These are phyloP conservation scores for Stylosanthes scabra DNA, from an alignment of 331 rosid genomes.

Conservation along the genomic window DNA sequence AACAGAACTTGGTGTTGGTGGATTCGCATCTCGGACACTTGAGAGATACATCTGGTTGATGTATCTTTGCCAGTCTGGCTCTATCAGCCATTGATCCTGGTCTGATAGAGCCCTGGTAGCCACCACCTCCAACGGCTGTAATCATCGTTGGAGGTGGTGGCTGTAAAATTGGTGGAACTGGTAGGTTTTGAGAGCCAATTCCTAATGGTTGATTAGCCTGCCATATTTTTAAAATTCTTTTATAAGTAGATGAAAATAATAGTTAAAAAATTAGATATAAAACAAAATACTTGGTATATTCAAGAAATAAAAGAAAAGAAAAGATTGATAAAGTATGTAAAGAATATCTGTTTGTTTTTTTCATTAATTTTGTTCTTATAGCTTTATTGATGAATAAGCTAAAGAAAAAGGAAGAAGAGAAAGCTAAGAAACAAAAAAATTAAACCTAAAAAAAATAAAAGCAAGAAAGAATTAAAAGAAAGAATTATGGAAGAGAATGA, in stretches of 20 bases:
- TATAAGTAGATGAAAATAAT: constrained; percentile 1
- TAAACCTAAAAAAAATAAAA: not conserved
- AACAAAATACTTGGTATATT: constrained; percentile 66
- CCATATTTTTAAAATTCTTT: constrained; percentile 23
- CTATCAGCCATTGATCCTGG: constrained; percentile 84
- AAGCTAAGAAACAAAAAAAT: not conserved
- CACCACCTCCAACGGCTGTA: constrained; percentile 12
- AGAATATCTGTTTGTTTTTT: constrained; percentile 48
- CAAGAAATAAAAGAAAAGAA: constrained; percentile 50
- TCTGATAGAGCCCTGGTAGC: constrained; percentile 49
- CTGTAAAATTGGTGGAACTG: constrained; percentile 34
- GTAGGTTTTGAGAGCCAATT: constrained; percentile 44
- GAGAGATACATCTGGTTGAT: constrained; percentile 60
- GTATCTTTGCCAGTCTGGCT: constrained; percentile 74
- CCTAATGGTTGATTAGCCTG: constrained; percentile 49
- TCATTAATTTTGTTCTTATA: constrained; percentile 30
- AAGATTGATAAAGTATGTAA: constrained; percentile 48
- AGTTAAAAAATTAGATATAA: not conserved
- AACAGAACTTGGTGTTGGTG: constrained; percentile 86
- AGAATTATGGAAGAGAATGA: constrained; percentile 4
- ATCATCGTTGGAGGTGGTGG: constrained; percentile 25
- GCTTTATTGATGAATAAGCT: constrained; percentile 70
- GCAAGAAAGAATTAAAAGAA: constrained; percentile 10
- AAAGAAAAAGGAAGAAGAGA: constrained; percentile 2
- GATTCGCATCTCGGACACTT: constrained; percentile 97